Base-by-base conservation (phyloP, 2,329 filamentous ascomycete genomes). In the Hypomyces rosellus region DNA sequence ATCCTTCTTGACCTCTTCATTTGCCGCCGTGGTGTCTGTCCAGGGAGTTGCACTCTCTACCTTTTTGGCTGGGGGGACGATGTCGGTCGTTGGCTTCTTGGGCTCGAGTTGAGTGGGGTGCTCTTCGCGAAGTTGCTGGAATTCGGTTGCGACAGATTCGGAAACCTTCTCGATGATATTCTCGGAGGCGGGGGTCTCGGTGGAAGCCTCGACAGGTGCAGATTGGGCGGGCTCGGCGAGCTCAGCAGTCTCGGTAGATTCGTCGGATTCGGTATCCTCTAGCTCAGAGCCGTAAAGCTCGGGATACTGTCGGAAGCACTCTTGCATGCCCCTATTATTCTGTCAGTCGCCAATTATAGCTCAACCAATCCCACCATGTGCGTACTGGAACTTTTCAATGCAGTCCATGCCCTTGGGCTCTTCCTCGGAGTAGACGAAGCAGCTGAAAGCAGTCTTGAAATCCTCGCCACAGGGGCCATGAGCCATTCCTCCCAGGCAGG, bases 361-460 rank as follows among this genome's bases (percentile, higher is more conserved):
- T 14, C 14, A 43, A 4, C 16, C 18, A 45, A 34, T 3, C n/a
- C 16, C 42, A 16, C n/a, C 4, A 30, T 34, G 15, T 12, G 42
- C 86, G 43, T 77, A 93, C 89, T 95, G 91, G 79, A 96, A 96
- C 74, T 93, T 95, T 25, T 96, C 90, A 64, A 96, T 93, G 73
- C 91, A 96, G 66, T 96, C 90, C 75, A 96, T 92, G 46, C 92
- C 92, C 82, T 99, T 99, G 34, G 91, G 91, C 66, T 99, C 93
- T 66, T 95, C 89, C 39, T 82, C 84, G 3, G 89, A 95, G 73
- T 85, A 93, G n/a, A 99, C 90, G 63, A 99, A 99, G 74, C 93
- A 99, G 80, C 90, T 96, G 63, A 99, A 99, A 0, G 93, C 93
- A 20, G 85, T 84, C 75, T 86, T 90, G 80, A 99, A 99, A 64